Evolutionary conservation across 2,329 filamentous ascomycete genomes (phyloP), one percentile per base, ranked within the genome.

Genomic region (Neopestalotiopsis rosae): DNA sequence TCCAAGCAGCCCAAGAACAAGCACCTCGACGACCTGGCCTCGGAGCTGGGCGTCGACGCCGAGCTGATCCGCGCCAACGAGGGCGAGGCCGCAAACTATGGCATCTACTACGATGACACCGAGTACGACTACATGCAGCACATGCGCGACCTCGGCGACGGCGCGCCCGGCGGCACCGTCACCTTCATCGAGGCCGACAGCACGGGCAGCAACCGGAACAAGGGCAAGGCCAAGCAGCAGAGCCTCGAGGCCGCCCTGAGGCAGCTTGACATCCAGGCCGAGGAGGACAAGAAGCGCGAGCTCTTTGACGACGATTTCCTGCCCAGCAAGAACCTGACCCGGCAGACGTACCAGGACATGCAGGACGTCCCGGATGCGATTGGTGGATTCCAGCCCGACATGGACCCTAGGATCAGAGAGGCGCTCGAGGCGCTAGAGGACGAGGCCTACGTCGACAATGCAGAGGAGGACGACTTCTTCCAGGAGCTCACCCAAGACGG

Each of bases 71-170:
- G 95, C 74, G 88, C 89, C 68, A 98, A 99, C 80, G 96, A 99
- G 81, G 97, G 97, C 75, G 95, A 99, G 83, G 96, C 97, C 9
- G 96, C 97, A 73, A 93, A 93, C 79, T 90, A 98, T 81, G 96
- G 96, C 72, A 89, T 99, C 72, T 99, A 93, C 85, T 99, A 88
- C 80, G 97, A 99, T 81, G 96, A 99, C 82, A 92, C 93, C 72
- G 89, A 94, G 77, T 99, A 99, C 82, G 96, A 99, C 81, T 99
- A 99, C 83, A 99, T 99, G 96, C 96, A 99, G 81, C 96, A 99
- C 81, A 85, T 99, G 87, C 92, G 94, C 67, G 96, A 98, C 75
- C 84, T 99, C n/a, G 91, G 91, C 68, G 81, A 85, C 58, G 94
- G 85, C 3, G 77, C 77, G 2, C 82, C 88, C 5, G 89, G 89